Evolutionary conservation across 2,329 filamentous ascomycete species (phyloP), one percentile per base, ranked within the genome.

Genomic region (Colletotrichum euphorbiae): DNA sequence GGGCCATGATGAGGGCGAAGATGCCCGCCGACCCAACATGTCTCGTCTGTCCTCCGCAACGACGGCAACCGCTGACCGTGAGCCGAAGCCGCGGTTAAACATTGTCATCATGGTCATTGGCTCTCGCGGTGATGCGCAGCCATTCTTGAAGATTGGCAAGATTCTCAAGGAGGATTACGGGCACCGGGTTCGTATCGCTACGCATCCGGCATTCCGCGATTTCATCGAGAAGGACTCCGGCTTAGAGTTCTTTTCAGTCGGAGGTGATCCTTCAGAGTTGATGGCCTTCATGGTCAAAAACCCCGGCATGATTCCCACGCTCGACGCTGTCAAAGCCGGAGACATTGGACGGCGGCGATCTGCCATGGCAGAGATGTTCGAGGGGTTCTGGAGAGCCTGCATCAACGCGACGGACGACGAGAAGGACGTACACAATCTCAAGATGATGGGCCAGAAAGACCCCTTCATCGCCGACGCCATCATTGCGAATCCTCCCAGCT

Each of bases 281-380:
- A 95, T 95, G 93, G 90, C 91, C 0, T 95, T 94, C 77, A 95
- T 96, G 93, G 91, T 94, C 38, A 93, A 93, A 80, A 94, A 95
- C 73, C 91, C 88, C 0, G 91, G 92, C 4, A 83, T 95, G 77
- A 91, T 96, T 2, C 92, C 93, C 0, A 91, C 86, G 1, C 80
- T 94, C 24, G 88, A 92, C 70, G 91, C 90, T 0, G 86, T 95
- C 62, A 90, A 88, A 70, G 87, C 89, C 2, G 92, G 92, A 3
- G 92, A 95, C 71, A 90, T 95, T 66, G 87, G 89, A 0, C 83
- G 84, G 24, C 82, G 91, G 33, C 82, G 93, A 43, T 84, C 86
- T 4, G 86, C 88, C 54, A 94, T 95, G 90, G 91, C 87, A 2
- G 90, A 91, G 69, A 95, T 95, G 90, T 93, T 95, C 74, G 85